Evolutionary conservation across 768 basidiomycete species (phyloP), one percentile per base, ranked within the genome.

Genomic region (Roridomyces roridus): DNA sequence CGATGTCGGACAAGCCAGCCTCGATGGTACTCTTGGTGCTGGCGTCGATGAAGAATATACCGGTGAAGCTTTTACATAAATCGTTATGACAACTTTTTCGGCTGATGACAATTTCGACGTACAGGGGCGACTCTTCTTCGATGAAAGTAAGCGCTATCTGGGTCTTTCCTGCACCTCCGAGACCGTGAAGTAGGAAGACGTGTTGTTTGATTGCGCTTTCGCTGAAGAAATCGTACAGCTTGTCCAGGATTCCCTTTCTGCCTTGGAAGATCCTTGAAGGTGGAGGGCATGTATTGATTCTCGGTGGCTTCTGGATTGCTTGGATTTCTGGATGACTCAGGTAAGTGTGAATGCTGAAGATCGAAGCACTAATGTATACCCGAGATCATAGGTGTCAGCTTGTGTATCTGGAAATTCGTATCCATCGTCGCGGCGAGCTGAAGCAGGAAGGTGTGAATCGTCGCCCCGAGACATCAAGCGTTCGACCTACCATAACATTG

Each of bases 111-210:
- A n/a, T n/a, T n/a, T n/a, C n/a, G n/a, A n/a, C n/a, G n/a, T n/a
- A n/a, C n/a, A n/a, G n/a, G n/a, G n/a, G n/a, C n/a, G n/a, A n/a
- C n/a, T n/a, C n/a, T 17, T 53, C 40, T 24, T 28, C 8, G 23
- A 59, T 48, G 18, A 59, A 59, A 25, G 44, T 53, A 1, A 53
- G 40, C 11, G 25, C 46, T 46, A 40, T 46, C 34, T 59, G 57
- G 11, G 51, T 59, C 24, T 59, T 59, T 5, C 57, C 57, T 14
- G 46, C 40, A 18, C 57, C 57, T 11, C 51, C 50, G n/a, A n/a
- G n/a, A n/a, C n/a, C n/a, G n/a, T n/a, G n/a, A n/a, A n/a, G n/a
- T n/a, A n/a, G n/a, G n/a, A 41, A 28, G 31, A 46, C 36, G 8
- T 40, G 12, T 25, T 46, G 44, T 5, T 39, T 14, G 15, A 6